Conservation (phyloP, 2,329 filamentous ascomycete species). For the Erysiphe pulchra region DNA sequence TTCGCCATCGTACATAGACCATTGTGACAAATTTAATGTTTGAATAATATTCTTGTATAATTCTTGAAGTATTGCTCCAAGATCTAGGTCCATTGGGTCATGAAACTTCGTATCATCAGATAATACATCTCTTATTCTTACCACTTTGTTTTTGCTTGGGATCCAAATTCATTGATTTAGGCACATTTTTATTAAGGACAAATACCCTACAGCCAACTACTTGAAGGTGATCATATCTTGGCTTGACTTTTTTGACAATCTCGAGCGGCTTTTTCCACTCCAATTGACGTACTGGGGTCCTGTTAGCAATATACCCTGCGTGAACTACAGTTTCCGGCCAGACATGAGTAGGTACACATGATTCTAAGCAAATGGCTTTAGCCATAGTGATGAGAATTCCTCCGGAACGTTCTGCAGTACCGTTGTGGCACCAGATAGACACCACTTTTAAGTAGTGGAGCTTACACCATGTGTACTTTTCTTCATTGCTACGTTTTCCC, state of each 20-base stretch:
- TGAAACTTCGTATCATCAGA: neutral
- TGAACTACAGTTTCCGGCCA: neutral
- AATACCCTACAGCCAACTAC: neutral
- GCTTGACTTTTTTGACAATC: too few species aligned
- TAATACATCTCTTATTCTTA: neutral
- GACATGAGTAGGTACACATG: neutral
- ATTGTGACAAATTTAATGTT: too few species aligned
- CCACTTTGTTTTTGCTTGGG: neutral
- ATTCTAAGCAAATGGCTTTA: too few species aligned
- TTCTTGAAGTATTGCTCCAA: too few species aligned
- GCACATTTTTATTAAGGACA: neutral
- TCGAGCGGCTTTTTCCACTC: neutral
- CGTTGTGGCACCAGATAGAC: too few species aligned
- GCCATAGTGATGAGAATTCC: neutral
- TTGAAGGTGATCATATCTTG: too few species aligned
- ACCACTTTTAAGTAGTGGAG: too few species aligned
- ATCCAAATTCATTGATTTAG: neutral
- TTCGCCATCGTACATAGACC: too few species aligned
- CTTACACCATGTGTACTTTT: too few species aligned
- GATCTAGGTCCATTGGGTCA: neutral
- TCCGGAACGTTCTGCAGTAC: neutral
- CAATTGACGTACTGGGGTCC: neutral
- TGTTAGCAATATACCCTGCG: neutral
- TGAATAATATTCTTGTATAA: too few species aligned
- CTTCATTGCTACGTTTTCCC: too few species aligned